Conservation (phyloP, 768 basidiomycete genomes). For the Boletus tomentosulus region DNA sequence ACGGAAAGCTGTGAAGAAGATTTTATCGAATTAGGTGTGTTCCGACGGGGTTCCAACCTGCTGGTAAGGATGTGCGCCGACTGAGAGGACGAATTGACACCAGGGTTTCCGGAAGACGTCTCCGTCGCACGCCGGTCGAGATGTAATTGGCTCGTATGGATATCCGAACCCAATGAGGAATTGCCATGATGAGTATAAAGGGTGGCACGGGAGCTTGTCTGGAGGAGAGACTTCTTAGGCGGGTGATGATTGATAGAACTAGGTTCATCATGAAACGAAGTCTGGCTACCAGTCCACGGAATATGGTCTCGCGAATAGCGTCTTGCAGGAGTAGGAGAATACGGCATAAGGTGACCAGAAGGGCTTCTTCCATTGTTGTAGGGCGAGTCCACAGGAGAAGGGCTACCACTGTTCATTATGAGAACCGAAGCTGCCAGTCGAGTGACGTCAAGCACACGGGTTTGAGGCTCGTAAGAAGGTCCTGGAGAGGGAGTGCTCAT, state of each 20-base stretch:
- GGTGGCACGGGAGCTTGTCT: background rate
- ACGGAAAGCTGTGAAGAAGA: conserved; percentile 12
- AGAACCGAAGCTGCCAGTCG: background rate
- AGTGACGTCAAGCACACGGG: background rate
- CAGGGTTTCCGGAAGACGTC: background rate
- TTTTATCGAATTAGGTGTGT: background rate
- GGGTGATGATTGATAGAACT: background rate
- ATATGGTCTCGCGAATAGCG: conserved; percentile 7
- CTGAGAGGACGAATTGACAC: background rate
- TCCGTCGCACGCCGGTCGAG: background rate
- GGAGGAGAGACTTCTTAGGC: background rate
- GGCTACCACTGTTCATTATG: background rate
- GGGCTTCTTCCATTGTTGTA: conserved; percentile 2
- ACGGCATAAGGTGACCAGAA: conserved; percentile 20
- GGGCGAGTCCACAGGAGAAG: conserved; percentile 9
- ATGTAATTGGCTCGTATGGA: background rate
- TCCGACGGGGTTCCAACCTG: background rate
- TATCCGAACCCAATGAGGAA: background rate
- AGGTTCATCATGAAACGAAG: conserved; percentile 18
- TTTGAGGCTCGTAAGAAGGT: conserved; percentile 2
- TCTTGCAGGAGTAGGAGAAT: conserved; percentile 11
- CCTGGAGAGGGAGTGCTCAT: conserved; percentile 15
- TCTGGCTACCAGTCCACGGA: conserved; percentile 7
- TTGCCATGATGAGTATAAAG: background rate
- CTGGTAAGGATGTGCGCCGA: background rate